These are phyloP conservation scores for Aspergillus tubingensis DNA, from an alignment of 2,329 filamentous ascomycete genomes.

Conservation along the genomic window DNA sequence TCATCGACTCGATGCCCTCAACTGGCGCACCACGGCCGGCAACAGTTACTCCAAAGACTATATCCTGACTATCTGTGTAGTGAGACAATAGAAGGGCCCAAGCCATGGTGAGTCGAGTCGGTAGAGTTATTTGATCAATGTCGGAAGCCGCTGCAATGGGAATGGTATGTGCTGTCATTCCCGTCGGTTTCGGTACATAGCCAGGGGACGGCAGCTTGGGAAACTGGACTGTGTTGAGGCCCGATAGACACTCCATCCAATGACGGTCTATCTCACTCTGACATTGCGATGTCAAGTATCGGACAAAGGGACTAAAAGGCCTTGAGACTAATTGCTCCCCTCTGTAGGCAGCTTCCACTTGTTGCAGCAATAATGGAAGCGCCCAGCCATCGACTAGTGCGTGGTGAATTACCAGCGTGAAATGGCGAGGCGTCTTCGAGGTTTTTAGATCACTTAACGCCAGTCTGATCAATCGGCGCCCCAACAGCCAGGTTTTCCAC, in stretches of 20 bases:
- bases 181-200: too few relatives aligned
- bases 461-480: background rate
- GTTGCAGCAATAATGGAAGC: background rate
- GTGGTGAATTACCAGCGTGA: background rate
- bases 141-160: too few relatives aligned
- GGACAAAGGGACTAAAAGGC: background rate
- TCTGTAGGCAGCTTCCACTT: background rate
- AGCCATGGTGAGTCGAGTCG: too few relatives aligned
- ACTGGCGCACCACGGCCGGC: too few relatives aligned
- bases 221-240: accelerated
- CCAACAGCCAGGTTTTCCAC: background rate
- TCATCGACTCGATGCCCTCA: too few relatives aligned
- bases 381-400: background rate
- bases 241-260: background rate
- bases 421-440: background rate
- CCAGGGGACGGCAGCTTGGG: background rate
- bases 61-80: too few relatives aligned
- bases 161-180: too few relatives aligned
- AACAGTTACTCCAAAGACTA: too few relatives aligned
- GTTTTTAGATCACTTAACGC: background rate
- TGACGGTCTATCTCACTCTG: background rate
- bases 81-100: too few relatives aligned
- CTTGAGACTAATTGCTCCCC: background rate
- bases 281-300: background rate
- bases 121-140: too few relatives aligned